Evolutionary conservation across 352 stramenopile species (phyloP).

Genomic region (Globisporangium iwayamae): DNA sequence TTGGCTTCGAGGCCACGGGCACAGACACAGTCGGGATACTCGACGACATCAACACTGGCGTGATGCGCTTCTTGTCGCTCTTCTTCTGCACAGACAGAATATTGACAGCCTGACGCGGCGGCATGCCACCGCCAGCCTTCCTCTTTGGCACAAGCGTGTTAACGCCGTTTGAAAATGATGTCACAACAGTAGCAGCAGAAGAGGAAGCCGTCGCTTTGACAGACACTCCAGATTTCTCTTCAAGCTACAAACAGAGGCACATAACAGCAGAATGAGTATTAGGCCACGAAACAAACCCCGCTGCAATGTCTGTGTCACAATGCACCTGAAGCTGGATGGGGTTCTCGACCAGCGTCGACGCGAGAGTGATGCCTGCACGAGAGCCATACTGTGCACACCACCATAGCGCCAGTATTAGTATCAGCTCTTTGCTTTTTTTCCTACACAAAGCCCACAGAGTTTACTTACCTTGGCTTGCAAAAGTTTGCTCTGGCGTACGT

Average conservation of each 20-base stretch:
- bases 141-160: constrained; percentile 70
- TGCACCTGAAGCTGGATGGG: constrained; percentile 71
- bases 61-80: constrained; percentile 65
- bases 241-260: constrained; percentile 34
- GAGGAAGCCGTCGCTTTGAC: background rate
- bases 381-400: constrained; percentile 58
- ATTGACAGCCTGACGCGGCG: constrained; percentile 27
- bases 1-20: background rate
- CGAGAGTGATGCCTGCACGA: constrained; percentile 72
- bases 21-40: constrained; percentile 14
- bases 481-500: constrained; percentile 73
- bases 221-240: constrained; percentile 45
- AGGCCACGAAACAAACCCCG: background rate
- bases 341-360: constrained; percentile 77
- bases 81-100: constrained; percentile 38
- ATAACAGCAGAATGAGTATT: background rate
- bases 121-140: constrained; percentile 28
- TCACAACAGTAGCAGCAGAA: background rate
- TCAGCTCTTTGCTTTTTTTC: too few species aligned
- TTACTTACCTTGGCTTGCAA: constrained; percentile 64
- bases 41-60: constrained; percentile 39
- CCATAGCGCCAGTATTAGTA: background rate
- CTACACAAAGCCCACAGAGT: background rate
- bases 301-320: background rate
- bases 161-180: constrained; percentile 13